Base-by-base conservation (phyloP, 768 basidiomycete species). In the Erythrobasidium yunnanense region DNA sequence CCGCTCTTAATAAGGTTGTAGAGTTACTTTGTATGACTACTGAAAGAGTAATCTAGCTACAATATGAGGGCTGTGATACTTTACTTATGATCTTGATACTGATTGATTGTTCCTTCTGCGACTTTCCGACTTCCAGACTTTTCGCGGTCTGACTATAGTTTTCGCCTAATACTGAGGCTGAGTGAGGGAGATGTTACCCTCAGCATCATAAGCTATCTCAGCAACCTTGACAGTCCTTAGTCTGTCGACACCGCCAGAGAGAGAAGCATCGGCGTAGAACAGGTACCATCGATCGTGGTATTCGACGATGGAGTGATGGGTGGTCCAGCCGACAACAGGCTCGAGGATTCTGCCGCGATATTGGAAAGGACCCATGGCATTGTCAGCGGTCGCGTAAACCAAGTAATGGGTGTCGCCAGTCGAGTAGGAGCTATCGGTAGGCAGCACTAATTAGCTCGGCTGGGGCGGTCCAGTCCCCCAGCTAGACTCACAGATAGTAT, bases 251-350 rank as follows among this genome's bases (percentile, higher is more conserved):
- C 52, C 52, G n/a, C 29, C 29, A 27, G 22, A 23, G 27, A 54
- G n/a, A 7, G 52, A 23, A 33, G 22, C n/a, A n/a, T 54, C 52
- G 18, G n/a, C 22, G n/a, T 54, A 54, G 20, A 54, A 54, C 17
- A 54, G 52, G 20, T 54, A 54, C 52, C 52, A 54, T n/a, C 34
- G 29, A 7, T 30, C 52, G n/a, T 54, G n/a, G 52, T 29, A 54
- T 25, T 54, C n/a, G 17, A 22, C n/a, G 4, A 54, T 54, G 4
- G 52, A 54, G n/a, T 54, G 52, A 25, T 54, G 52, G 4, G 52
- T 54, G 4, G 52, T 54, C 52, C 52, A 54, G 4, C 52, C 52
- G 29, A 18, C 27, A 54, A 54, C 52, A 22, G 52, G 52, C 27
- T 54, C 22, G 34, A 54, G 52, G n/a, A 54, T 54, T n/a, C n/a